phyloP scores from a whole-genome alignment of 2,329 filamentous ascomycete species.

The Hysterium pulicare region DNA sequence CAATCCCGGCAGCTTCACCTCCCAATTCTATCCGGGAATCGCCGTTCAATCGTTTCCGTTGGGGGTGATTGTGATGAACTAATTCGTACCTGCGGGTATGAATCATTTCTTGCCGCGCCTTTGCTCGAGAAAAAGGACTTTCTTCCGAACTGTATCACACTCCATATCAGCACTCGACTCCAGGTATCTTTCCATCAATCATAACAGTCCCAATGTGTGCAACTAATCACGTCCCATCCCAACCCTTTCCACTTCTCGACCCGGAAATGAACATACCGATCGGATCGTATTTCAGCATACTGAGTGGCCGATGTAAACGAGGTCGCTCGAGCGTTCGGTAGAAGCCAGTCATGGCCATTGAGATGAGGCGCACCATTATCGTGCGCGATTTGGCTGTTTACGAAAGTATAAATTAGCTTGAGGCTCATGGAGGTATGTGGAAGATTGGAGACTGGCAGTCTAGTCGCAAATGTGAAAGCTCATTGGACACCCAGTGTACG shows the following conservation, averaged over 20 bases:
- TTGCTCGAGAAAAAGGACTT: constrained; percentile 92
- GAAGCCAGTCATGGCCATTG: constrained; percentile 98
- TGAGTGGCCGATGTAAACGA: constrained; percentile 76
- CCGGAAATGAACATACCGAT: constrained; percentile 62
- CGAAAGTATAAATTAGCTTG: background rate
- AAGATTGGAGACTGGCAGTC: constrained; percentile 8
- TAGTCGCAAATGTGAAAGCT: constrained; percentile 8
- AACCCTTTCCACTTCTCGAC: background rate
- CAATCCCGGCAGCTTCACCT: background rate
- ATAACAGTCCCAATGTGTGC: constrained; percentile 1
- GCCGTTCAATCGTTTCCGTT: background rate
- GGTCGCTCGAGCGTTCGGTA: constrained; percentile 89
- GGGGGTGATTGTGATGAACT: background rate
- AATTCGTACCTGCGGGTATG: constrained; percentile 1
- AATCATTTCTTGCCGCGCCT: constrained; percentile 67
- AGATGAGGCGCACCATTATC: constrained; percentile 88
- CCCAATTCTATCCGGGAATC: background rate
- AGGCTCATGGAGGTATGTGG: constrained; percentile 3
- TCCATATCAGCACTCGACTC: background rate
- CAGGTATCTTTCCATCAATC: constrained; percentile 15
- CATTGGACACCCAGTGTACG: no score
- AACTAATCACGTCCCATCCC: background rate
- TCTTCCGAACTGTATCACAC: constrained; percentile 69
- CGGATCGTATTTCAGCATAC: constrained; percentile 98
- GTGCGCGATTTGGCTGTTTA: constrained; percentile 79